Base-by-base conservation (phyloP, 1,139 yeast species). In the Candida dubliniensis region DNA sequence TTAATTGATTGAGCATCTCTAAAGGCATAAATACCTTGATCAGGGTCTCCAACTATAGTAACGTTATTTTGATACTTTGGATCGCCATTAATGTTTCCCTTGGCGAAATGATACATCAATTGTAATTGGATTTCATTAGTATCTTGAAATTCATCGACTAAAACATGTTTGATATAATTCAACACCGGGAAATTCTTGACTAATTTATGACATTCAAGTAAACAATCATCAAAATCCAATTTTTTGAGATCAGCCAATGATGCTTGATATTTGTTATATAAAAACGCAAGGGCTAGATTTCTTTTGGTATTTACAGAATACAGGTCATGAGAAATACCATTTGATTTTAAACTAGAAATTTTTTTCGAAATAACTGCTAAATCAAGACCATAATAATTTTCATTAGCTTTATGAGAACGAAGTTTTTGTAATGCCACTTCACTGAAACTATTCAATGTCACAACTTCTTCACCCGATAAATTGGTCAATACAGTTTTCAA, bases 121-220 rank as follows among this genome's bases (percentile, higher is more conserved):
- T 79, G 77, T 48, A 89, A 69, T 59, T 93, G 98, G 18, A 88
- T 74, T 26, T 73, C 73, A 54, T 87, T 89, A 0, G 97, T 90
- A 57, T 93, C 99, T 64, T 93, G 99, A 55, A 88, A 93, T 61
- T 93, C 99, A 63, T 93, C 99, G 2, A 93, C 89, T 18, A 93
- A 69, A 0, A 90, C 91, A 54, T 88, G 93, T 49, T 79, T 69
- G 7, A 87, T 67, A 43, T 69, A 67, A 2, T 69, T 67, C 15
- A 85, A 66, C 15, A 82, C 77, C 0, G 74, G 69, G 44, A 66
- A 60, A 15, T 58, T 52, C 1, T 66, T 55, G n/a, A 89, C 56
- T 13, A 90, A 63, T 10, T 66, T 59, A 48, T 73, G 67, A 31
- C 90, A 76, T 42, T 71, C 66, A 27, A 87, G 59, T 32, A 93